Evolutionary conservation across 148 eudicot genomes (phyloP), one percentile per base, ranked within the genome.

Genomic region (Beta vulgaris): DNA sequence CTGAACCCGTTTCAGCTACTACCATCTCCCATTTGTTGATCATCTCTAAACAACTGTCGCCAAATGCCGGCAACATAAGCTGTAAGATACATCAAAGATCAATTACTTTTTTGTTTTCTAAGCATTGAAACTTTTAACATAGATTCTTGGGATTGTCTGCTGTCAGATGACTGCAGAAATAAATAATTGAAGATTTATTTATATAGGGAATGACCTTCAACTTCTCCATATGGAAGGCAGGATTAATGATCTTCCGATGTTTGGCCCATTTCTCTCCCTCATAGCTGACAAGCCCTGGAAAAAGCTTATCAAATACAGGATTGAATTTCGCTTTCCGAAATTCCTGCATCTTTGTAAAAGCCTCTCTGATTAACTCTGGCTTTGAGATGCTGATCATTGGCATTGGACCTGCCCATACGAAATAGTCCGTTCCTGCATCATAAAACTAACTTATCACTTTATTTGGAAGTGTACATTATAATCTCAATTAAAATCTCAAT

Each of bases 51-150:
- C 74, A 68, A 61, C 82, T 79, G 34, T 48, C 70, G n/a, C 18
- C 25, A 57, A 79, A 79, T 4, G 81, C 81, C 58, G 81, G 81
- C 62, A 66, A 23, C 77, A 78, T 73, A 65, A 78, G 77, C 77
- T 78, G 77, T 58, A 40, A 40, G 55, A 28, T 60, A 62, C 29
- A 70, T 10, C 36, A 73, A 42, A 29, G 6, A 1, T 1, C 4
- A 51, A 51, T 51, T 21, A 21, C 11, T 51, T n/a, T n/a, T n/a
- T n/a, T n/a, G n/a, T n/a, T n/a, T n/a, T n/a, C n/a, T n/a, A n/a
- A n/a, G n/a, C n/a, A n/a, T n/a, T n/a, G n/a, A n/a, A n/a, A n/a
- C n/a, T n/a, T n/a, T n/a, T n/a, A n/a, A n/a, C n/a, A n/a, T n/a
- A n/a, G n/a, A n/a, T n/a, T n/a, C n/a, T n/a, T n/a, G n/a, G n/a